Evolutionary conservation across 345 rosid species (phyloP).

Genomic region (Gynandropsis gynandra): DNA sequence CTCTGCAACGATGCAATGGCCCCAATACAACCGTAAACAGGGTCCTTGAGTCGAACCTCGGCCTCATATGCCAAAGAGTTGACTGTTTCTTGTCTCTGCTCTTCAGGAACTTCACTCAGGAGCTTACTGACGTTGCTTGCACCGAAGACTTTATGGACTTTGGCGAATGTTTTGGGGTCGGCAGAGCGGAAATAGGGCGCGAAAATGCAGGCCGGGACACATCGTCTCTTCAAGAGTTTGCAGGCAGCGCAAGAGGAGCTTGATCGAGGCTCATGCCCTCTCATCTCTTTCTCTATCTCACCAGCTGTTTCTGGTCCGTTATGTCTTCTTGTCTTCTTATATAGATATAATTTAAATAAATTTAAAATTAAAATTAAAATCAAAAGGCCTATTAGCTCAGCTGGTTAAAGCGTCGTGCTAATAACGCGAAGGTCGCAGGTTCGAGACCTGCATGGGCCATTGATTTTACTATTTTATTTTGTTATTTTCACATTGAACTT

Average conservation of each 20-base stretch:
- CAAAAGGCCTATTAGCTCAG: constrained; percentile 58
- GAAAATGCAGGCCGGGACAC: constrained; percentile 69
- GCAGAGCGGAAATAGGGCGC: constrained; percentile 78
- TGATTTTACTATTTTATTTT: too few relatives aligned
- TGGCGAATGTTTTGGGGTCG: constrained; percentile 65
- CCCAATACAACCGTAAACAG: constrained; percentile 90
- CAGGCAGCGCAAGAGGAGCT: constrained; percentile 93
- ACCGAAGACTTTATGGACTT: constrained; percentile 88
- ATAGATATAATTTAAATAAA: too few relatives aligned
- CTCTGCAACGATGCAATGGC: constrained; percentile 69
- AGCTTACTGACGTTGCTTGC: constrained; percentile 96
- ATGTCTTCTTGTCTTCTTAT: constrained; percentile 44
- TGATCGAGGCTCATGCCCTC: constrained; percentile 67
- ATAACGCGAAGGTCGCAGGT: constrained; percentile 77
- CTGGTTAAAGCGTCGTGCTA: constrained; percentile 96
- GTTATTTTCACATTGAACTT: too few relatives aligned
- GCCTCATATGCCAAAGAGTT: constrained; percentile 88
- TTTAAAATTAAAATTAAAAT: too few relatives aligned
- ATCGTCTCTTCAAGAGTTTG: constrained; percentile 75
- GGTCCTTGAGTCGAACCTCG: constrained; percentile 81
- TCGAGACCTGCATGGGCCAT: too few relatives aligned
- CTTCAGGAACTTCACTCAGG: constrained; percentile 69
- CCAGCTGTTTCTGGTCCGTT: constrained; percentile 2
- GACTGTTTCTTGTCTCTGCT: constrained; percentile 83
- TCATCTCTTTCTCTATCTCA: constrained; percentile 21